Conservation (phyloP, 495 filamentous ascomycete species). For the Podospora bellae-mahoneyi region DNA sequence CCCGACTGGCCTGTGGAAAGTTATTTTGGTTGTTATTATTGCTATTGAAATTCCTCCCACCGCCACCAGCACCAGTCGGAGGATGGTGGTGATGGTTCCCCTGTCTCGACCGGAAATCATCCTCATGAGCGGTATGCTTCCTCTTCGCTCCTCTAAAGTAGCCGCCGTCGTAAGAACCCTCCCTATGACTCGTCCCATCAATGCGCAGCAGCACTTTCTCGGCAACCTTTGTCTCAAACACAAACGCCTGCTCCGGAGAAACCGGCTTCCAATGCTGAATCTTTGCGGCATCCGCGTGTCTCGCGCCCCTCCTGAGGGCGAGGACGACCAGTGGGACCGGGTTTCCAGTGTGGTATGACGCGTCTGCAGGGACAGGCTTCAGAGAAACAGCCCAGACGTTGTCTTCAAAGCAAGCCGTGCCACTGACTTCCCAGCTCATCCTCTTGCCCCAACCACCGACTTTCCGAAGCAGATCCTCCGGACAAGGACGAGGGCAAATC, state of each 20-base stretch:
- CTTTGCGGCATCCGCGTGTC: slow-evolving; percentile 73
- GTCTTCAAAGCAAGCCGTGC: slow-evolving; percentile 68
- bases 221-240: slow-evolving; percentile 75
- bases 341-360: slow-evolving; percentile 70
- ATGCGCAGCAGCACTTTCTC: slow-evolving; percentile 82
- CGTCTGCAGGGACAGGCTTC: slow-evolving; percentile 62
- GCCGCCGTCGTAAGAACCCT: slow-evolving; percentile 51
- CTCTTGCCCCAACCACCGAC: slow-evolving; percentile 81
- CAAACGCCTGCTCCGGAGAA: slow-evolving; percentile 58
- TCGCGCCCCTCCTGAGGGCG: slow-evolving; percentile 64
- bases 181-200: slow-evolving; percentile 58
- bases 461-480: slow-evolving; percentile 64
- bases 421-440: slow-evolving; percentile 78
- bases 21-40: slow-evolving; percentile 18
- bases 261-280: slow-evolving; percentile 85
- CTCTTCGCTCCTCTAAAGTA: slow-evolving; percentile 50
- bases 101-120: slow-evolving; percentile 35
- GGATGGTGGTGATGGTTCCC: slow-evolving; percentile 26
- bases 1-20: neutral
- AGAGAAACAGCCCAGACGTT: slow-evolving; percentile 83
- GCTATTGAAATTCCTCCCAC: slow-evolving; percentile 8
- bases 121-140: slow-evolving; percentile 52
- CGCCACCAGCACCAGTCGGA: slow-evolving; percentile 28
- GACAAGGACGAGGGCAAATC: slow-evolving; percentile 72
- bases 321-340: slow-evolving; percentile 70